phyloP scores from a whole-genome alignment of 495 filamentous ascomycete genomes.

The Aspergillus baeticus region DNA sequence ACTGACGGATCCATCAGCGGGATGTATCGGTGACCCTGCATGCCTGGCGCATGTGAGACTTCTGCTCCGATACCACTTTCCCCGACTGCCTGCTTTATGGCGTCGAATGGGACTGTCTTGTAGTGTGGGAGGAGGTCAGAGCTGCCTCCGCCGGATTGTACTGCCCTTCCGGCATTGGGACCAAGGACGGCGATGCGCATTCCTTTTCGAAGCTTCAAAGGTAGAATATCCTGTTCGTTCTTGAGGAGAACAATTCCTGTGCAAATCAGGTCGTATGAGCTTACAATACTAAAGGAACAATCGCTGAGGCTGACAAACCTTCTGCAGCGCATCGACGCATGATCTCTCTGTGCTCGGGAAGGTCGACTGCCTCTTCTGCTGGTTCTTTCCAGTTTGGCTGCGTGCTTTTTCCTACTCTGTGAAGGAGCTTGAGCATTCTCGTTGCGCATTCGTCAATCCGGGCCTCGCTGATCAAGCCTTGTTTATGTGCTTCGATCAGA shows the following conservation, averaged over 20 bases:
- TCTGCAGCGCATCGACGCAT: not conserved
- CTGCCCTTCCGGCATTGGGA: not conserved
- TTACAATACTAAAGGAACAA: too few relatives aligned
- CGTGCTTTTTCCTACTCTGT: not conserved
- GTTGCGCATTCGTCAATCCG: not conserved
- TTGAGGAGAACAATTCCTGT: conserved; percentile 8
- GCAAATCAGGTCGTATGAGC: too few relatives aligned
- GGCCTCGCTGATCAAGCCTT: not conserved
- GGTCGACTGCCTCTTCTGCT: too few relatives aligned
- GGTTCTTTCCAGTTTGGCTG: not conserved
- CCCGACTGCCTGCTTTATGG: not conserved
- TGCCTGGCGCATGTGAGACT: not conserved
- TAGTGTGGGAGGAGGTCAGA: not conserved
- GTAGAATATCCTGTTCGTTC: not conserved
- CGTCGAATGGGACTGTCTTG: not conserved
- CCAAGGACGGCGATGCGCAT: not conserved
- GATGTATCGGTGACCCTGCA: not conserved
- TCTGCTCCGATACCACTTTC: not conserved
- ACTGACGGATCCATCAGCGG: conserved; percentile 1
- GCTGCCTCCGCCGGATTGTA: not conserved
- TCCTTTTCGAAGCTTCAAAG: not conserved
- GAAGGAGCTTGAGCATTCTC: not conserved
- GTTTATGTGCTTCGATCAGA: not conserved
- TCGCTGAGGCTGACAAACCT: not conserved
- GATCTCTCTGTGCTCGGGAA: too few relatives aligned